Evolutionary conservation across 306 rosid species (phyloP).

Genomic region (Begonia fuchsioides): DNA sequence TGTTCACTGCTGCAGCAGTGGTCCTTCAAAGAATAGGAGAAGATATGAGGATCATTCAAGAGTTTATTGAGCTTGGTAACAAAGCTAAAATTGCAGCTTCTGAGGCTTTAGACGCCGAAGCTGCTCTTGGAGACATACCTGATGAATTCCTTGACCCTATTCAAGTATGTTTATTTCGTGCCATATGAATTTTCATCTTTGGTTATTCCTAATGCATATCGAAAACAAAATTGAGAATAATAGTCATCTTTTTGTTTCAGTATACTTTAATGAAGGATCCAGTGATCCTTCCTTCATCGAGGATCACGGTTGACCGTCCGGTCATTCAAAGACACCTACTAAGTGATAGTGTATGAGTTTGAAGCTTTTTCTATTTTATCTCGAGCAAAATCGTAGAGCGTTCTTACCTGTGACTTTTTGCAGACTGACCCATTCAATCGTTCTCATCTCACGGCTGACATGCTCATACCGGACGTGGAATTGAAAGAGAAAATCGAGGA

Average conservation of each 20-base stretch:
- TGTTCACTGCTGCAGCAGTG: constrained; percentile 81
- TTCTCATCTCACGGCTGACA: constrained; percentile 74
- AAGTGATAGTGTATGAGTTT: constrained; percentile 48
- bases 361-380: neutral
- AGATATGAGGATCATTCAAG: constrained; percentile 69
- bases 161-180: constrained; percentile 39
- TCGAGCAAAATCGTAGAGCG: neutral
- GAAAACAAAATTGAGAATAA: neutral
- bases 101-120: constrained; percentile 92
- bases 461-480: constrained; percentile 68
- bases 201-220: neutral
- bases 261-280: constrained; percentile 99
- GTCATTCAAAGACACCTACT: constrained; percentile 99
- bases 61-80: constrained; percentile 66
- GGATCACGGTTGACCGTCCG: constrained; percentile 74
- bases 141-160: constrained; percentile 99
- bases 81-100: constrained; percentile 90
- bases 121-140: constrained; percentile 92
- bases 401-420: constrained; percentile 16
- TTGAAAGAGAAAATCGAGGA: constrained; percentile 65
- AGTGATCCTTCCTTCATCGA: constrained; percentile 92
- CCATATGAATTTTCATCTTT: neutral
- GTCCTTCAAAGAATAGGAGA: constrained; percentile 78
- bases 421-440: constrained; percentile 98
- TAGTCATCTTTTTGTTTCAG: constrained; percentile 26